Evolutionary conservation across 768 basidiomycete genomes (phyloP).

Genomic region (Tylopilus sp.): DNA sequence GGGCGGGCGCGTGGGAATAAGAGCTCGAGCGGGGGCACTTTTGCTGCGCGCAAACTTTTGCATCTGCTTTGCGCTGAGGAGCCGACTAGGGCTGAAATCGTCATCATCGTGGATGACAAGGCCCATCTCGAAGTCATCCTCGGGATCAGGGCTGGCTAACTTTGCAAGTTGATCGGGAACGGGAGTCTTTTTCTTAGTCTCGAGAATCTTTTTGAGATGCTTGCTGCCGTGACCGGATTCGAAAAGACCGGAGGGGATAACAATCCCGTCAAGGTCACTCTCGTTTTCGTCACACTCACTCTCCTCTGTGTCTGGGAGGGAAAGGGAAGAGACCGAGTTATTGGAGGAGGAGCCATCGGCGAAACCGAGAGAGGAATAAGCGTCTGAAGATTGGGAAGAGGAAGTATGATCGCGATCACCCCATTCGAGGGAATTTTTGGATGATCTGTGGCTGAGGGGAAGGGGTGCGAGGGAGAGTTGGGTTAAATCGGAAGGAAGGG

Average conservation of each 20-base stretch:
- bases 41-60: conserved; percentile 52
- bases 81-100: conserved; percentile 76
- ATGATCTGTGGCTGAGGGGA: conserved; percentile 70
- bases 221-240: conserved; percentile 61
- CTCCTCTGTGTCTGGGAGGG: conserved; percentile 67
- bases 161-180: conserved; percentile 53
- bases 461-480: conserved; percentile 78
- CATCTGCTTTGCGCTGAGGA: conserved; percentile 48
- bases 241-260: conserved; percentile 73
- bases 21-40: conserved; percentile 51
- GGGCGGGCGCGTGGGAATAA: conserved; percentile 56
- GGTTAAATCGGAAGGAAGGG: conserved; percentile 75
- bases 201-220: conserved; percentile 48
- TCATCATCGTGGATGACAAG: conserved; percentile 80
- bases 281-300: conserved; percentile 68
- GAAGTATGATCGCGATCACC: conserved; percentile 79
- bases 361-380: conserved; percentile 77
- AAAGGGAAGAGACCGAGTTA: conserved; percentile 61
- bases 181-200: conserved; percentile 52
- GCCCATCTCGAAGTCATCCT: conserved; percentile 85
- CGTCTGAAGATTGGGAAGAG: conserved; percentile 85
- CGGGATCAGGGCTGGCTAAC: conserved; percentile 57
- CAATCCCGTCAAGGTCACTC: conserved; percentile 75
- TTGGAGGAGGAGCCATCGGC: conserved; percentile 71
- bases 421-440: conserved; percentile 85